Conservation (phyloP, 177 flowering plant genomes). For the Vitis hybrid region DNA sequence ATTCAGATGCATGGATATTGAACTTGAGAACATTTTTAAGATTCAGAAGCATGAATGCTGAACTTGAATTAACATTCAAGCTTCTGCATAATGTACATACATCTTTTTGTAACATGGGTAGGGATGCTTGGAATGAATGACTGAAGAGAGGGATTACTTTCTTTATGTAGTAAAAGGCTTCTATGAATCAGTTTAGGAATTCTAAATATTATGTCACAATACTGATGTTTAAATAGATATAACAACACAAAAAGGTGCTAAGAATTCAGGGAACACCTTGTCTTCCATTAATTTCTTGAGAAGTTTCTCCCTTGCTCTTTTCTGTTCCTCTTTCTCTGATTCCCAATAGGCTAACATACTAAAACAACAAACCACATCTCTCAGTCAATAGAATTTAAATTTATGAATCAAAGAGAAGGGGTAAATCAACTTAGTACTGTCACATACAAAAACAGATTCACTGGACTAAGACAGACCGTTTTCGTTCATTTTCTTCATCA, state of each 20-base stretch:
- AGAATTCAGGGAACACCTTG: slow-evolving; percentile 46
- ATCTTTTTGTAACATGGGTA: no score
- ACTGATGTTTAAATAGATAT: neutral
- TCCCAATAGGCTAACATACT: slow-evolving; percentile 56
- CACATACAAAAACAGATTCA: neutral
- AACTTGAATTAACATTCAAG: no score
- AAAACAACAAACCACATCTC: slow-evolving; percentile 9
- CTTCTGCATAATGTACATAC: no score
- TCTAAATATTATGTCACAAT: neutral
- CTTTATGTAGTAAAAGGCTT: no score
- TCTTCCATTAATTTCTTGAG: slow-evolving; percentile 73
- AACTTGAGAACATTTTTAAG: neutral
- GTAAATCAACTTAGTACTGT: neutral
- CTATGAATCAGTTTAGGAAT: no score
- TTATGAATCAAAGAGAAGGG: neutral
- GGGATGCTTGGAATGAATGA: no score
- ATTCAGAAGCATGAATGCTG: no score
- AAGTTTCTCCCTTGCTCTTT: slow-evolving; percentile 66
- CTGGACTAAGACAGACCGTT: slow-evolving; percentile 47
- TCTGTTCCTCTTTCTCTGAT: slow-evolving; percentile 83
- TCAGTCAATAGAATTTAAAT: neutral
- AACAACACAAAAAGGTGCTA: no score
- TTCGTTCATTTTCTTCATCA: slow-evolving; percentile 81
- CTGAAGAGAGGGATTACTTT: no score
- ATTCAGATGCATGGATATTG: neutral